Evolutionary conservation across 1,139 yeast species (phyloP), one percentile per base, ranked within the genome.

Genomic region (Yamadazyma oceani): DNA sequence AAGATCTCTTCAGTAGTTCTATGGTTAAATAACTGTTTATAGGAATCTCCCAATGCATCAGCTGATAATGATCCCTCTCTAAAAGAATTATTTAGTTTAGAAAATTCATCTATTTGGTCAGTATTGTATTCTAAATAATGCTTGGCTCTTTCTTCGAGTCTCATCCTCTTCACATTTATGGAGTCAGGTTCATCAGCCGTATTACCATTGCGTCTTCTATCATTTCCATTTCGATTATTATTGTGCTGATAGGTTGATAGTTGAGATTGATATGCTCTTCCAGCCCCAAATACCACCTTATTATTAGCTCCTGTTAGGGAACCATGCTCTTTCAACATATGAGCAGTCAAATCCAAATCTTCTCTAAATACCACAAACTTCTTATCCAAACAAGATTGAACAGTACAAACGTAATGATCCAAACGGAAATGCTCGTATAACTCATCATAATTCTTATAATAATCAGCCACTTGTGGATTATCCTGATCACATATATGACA

Each of bases 341-440:
- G 98, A 2, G 95, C 94, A 36, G 87, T 83, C 37, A 92, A 67
- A 51, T 89, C 97, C 44, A 89, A 65, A 41, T 87, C 95, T 47
- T 89, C 92, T 22, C 83, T 75, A 55, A 92, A 92, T 1, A 92
- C 98, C 25, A 94, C 94, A 63, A 92, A 90, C 57, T 87, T 84
- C 57, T 85, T 80, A 40, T 90, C 97, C 36, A 90, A 64, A 62
- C 99, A 92, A n/a, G 75, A 55, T 32, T 79, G 85, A n/a, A 85
- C 85, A 27, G 75, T 71, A 61, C 99, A 92, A 11, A 82, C 80
- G 58, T 69, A 88, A 61, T 92, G 99, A 33, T 74, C 80, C 6
- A 57, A 61, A 44, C 69, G 71, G 62, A 92, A 92, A 65, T 92
- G 99, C 12, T 69, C 64, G 49, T 82, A 85, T 36, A 92, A 68